Evolutionary conservation across 768 basidiomycete species (phyloP).

Genomic region (Flagelloscypha sp.): DNA sequence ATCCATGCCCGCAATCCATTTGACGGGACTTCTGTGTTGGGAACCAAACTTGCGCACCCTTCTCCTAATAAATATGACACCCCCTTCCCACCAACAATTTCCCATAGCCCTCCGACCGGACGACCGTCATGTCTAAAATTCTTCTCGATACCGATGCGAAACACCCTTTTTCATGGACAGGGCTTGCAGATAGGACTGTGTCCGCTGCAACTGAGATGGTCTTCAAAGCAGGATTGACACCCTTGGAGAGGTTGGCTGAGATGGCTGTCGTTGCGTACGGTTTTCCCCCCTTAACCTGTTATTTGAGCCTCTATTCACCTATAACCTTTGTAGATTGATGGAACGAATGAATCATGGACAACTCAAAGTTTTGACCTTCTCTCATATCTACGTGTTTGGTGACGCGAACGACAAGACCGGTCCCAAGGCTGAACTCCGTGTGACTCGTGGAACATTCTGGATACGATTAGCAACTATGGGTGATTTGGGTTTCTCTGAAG

Average conservation of each 20-base stretch:
- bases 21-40: too few species aligned
- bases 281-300: constrained; percentile 6
- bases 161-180: constrained; percentile 35
- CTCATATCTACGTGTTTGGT: constrained; percentile 35
- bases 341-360: constrained; percentile 38
- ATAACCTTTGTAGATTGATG: constrained; percentile 26
- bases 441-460: constrained; percentile 50
- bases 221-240: constrained; percentile 35
- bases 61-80: too few species aligned
- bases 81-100: too few species aligned
- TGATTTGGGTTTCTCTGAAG: constrained; percentile 69
- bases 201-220: constrained; percentile 30
- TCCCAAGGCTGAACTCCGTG: constrained; percentile 36
- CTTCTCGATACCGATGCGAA: constrained; percentile 33
- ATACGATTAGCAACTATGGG: constrained; percentile 48
- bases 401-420: constrained; percentile 13
- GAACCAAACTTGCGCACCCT: too few species aligned
- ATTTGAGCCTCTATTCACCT: constrained; percentile 1
- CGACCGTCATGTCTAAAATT: constrained; percentile 25
- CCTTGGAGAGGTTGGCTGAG: constrained; percentile 34
- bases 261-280: constrained; percentile 40
- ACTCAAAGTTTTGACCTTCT: constrained; percentile 37
- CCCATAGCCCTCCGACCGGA: too few species aligned
- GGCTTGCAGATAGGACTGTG: constrained; percentile 35
- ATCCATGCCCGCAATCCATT: too few species aligned